These are phyloP conservation scores for Chaetomium cochliodes DNA, from an alignment of 495 filamentous ascomycete genomes.

Conservation along the genomic window DNA sequence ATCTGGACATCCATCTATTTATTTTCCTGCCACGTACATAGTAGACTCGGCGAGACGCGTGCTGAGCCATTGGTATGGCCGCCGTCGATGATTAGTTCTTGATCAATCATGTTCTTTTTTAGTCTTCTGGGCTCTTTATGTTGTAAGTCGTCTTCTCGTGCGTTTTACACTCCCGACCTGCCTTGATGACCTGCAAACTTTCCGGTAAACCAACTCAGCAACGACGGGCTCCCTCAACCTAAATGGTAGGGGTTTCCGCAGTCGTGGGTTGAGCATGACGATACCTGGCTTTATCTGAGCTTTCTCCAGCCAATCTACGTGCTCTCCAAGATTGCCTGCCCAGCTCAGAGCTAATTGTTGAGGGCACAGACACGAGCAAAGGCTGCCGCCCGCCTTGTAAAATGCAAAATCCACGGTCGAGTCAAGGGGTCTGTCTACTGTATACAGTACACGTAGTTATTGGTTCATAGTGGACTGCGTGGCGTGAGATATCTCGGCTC, in stretches of 20 bases:
- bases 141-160: constrained; percentile 13
- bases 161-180: constrained; percentile 12
- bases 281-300: constrained; percentile 34
- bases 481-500: too few relatives aligned
- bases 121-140: neutral
- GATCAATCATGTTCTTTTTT: neutral
- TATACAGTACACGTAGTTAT: too few relatives aligned
- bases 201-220: constrained; percentile 44
- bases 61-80: neutral
- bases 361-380: neutral
- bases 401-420: too few relatives aligned
- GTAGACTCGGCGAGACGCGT: constrained; percentile 9
- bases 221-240: constrained; percentile 19
- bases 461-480: too few relatives aligned
- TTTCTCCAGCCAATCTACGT: neutral
- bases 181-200: constrained; percentile 35
- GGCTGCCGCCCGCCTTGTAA: too few relatives aligned
- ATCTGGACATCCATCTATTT: constrained; percentile 39
- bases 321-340: neutral
- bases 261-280: constrained; percentile 38
- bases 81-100: neutral
- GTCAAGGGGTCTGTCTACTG: too few relatives aligned
- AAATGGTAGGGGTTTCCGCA: constrained; percentile 1
- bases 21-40: constrained; percentile 19
- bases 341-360: constrained; percentile 22